A percentile compares a stretch with the other conserved stretches of the same genome.
These are phyloP conservation scores for Pachyrhizus erosus DNA, from an alignment of 306 rosid species.

Conservation along the genomic window DNA sequence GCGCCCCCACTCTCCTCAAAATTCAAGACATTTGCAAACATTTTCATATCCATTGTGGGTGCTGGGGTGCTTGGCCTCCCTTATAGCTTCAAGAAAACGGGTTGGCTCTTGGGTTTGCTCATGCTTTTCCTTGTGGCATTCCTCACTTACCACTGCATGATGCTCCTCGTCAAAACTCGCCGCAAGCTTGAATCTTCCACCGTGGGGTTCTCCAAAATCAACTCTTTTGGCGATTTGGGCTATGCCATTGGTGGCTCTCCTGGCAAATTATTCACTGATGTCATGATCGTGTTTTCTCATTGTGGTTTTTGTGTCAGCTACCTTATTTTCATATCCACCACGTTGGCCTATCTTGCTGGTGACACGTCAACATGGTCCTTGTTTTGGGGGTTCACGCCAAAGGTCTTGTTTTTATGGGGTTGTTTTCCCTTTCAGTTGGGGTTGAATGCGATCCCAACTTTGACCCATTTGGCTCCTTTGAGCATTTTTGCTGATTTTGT, in stretches of 20 bases:
- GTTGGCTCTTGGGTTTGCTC: slow-evolving; percentile 64
- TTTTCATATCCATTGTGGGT: slow-evolving; percentile 72
- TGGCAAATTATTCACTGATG: slow-evolving; percentile 56
- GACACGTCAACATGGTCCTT: background rate
- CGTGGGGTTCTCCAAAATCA: slow-evolving; percentile 42
- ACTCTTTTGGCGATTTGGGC: slow-evolving; percentile 72
- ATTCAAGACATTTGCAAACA: slow-evolving; percentile 69
- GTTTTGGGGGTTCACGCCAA: slow-evolving; percentile 57
- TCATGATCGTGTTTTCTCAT: slow-evolving; percentile 63
- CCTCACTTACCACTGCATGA: slow-evolving; percentile 73
- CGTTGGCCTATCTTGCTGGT: slow-evolving; percentile 49
- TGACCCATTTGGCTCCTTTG: slow-evolving; percentile 79
- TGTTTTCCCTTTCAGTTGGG: slow-evolving; percentile 77
- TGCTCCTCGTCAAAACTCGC: slow-evolving; percentile 68
- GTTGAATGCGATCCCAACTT: slow-evolving; percentile 64
- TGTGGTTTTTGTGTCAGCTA: slow-evolving; percentile 69
- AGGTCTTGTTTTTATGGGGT: slow-evolving; percentile 58
- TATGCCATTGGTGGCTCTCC: slow-evolving; percentile 50
- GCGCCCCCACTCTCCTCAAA: slow-evolving; percentile 56
- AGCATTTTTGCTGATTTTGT: slow-evolving; percentile 72
- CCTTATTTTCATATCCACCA: slow-evolving; percentile 65
- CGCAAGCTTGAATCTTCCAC: slow-evolving; percentile 54
- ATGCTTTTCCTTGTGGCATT: slow-evolving; percentile 60
- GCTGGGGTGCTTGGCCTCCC: slow-evolving; percentile 76
- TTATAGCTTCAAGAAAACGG: slow-evolving; percentile 66